These are phyloP conservation scores for Vaccinium myrtillus DNA, from an alignment of 148 eudicot genomes.

Conservation along the genomic window DNA sequence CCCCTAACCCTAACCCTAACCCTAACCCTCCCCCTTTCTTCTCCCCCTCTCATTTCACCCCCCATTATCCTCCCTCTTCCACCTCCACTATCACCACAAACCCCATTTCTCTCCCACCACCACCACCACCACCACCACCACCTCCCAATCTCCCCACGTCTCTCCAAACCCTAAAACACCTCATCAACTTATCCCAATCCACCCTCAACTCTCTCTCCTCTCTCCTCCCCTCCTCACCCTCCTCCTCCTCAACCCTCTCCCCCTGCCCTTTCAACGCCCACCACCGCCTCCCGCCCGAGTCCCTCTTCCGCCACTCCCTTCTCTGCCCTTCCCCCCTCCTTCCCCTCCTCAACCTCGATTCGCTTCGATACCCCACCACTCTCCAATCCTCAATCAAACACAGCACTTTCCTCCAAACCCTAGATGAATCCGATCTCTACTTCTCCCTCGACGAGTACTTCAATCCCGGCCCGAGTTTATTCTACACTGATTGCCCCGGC, in stretches of 20 bases:
- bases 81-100: conserved; percentile 17
- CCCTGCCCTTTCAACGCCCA: conserved; percentile 58
- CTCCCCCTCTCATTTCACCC: background rate
- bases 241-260: background rate
- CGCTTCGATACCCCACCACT: conserved; percentile 50
- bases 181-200: conserved; percentile 38
- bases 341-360: conserved; percentile 22
- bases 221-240: conserved; percentile 20
- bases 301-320: conserved; percentile 36
- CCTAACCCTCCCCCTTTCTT: conserved; percentile 23
- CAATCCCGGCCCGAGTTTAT: conserved; percentile 43
- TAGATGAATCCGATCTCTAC: conserved; percentile 39
- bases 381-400: conserved; percentile 33
- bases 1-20: conserved; percentile 23
- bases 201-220: conserved; percentile 40
- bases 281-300: conserved; percentile 15
- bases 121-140: conserved; percentile 6
- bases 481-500: conserved; percentile 71
- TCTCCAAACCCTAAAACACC: conserved; percentile 36
- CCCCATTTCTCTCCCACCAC: background rate
- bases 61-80: conserved; percentile 16
- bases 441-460: conserved; percentile 56
- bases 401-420: conserved; percentile 36
- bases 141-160: conserved; percentile 30
- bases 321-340: conserved; percentile 61